Percentiles rank a stretch among this genome's conserved stretches.
phyloP scores from a whole-genome alignment of 2,329 filamentous ascomycete genomes.

The Ophiocordyceps camponoti-floridani region DNA sequence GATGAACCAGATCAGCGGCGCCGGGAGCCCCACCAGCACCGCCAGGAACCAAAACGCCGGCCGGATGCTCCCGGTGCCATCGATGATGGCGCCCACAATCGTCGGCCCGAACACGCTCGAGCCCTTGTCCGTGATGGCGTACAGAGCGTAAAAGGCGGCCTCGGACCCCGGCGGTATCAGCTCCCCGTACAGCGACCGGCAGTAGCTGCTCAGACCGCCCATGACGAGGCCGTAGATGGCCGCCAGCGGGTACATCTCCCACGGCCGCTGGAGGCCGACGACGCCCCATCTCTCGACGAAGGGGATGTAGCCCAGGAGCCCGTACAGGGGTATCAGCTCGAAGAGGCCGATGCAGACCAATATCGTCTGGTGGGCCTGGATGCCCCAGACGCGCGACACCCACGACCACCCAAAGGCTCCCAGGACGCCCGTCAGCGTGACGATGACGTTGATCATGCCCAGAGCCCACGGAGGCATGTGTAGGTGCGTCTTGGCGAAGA shows the following conservation, averaged over 20 bases:
- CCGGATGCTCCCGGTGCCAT: constrained; percentile 61
- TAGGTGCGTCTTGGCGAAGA: constrained; percentile 88
- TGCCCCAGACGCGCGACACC: constrained; percentile 49
- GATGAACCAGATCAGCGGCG: constrained; percentile 70
- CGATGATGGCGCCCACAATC: constrained; percentile 85
- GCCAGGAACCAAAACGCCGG: constrained; percentile 89
- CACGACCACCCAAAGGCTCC: constrained; percentile 84
- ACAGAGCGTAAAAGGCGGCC: constrained; percentile 89
- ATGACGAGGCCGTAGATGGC: constrained; percentile 86
- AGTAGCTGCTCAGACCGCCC: constrained; percentile 84
- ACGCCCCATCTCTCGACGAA: constrained; percentile 58
- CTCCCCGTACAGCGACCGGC: constrained; percentile 80
- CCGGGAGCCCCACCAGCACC: constrained; percentile 64
- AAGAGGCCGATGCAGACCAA: constrained; percentile 82
- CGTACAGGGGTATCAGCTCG: constrained; percentile 84
- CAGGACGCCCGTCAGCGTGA: constrained; percentile 64
- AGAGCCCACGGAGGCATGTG: constrained; percentile 78
- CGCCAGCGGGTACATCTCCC: constrained; percentile 92
- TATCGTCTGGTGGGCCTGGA: constrained; percentile 74
- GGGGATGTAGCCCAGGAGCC: constrained; percentile 72
- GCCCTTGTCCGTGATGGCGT: constrained; percentile 95
- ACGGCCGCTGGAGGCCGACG: constrained; percentile 75
- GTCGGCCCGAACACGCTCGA: constrained; percentile 86
- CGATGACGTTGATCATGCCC: constrained; percentile 86
- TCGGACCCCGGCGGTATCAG: constrained; percentile 88